Percentiles rank a stretch among this genome's conserved stretches.
phyloP scores from a whole-genome alignment of 768 basidiomycete genomes.

The Coprinellus aureogranulatus region DNA sequence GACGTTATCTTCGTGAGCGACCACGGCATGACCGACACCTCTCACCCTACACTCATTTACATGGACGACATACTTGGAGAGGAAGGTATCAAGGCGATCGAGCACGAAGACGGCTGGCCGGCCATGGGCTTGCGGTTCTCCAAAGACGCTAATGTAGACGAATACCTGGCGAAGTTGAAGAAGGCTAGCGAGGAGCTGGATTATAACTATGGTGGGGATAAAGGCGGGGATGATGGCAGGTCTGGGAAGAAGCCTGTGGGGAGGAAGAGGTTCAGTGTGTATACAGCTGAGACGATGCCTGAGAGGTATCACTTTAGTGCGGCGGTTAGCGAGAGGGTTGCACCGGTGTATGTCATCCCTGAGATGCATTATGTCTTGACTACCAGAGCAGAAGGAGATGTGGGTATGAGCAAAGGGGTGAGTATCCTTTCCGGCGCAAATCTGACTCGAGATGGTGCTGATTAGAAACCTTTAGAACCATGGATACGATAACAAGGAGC shows the following conservation, averaged over 20 bases:
- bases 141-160: slow-evolving; percentile 48
- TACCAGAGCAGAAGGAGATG: slow-evolving; percentile 55
- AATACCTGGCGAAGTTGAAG: slow-evolving; percentile 40
- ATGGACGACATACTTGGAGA: slow-evolving; percentile 78
- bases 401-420: slow-evolving; percentile 74
- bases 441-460: neutral
- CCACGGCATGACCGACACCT: slow-evolving; percentile 92
- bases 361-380: slow-evolving; percentile 79
- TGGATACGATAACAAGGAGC: slow-evolving; percentile 80
- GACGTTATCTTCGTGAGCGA: slow-evolving; percentile 90
- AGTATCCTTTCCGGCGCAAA: slow-evolving; percentile 23
- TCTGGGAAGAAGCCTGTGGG: neutral
- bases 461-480: slow-evolving; percentile 61
- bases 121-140: slow-evolving; percentile 81
- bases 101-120: slow-evolving; percentile 88
- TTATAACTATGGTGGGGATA: neutral
- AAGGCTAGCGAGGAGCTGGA: neutral
- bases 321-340: slow-evolving; percentile 64
- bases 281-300: slow-evolving; percentile 80
- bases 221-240: no score
- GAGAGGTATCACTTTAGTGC: slow-evolving; percentile 69
- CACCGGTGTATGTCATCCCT: slow-evolving; percentile 84
- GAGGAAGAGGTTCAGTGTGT: slow-evolving; percentile 67
- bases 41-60: slow-evolving; percentile 68
- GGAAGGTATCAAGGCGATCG: slow-evolving; percentile 57